phyloP scores from a whole-genome alignment of 2,329 filamentous ascomycete genomes.

The Aureobasidium mangrovei region DNA sequence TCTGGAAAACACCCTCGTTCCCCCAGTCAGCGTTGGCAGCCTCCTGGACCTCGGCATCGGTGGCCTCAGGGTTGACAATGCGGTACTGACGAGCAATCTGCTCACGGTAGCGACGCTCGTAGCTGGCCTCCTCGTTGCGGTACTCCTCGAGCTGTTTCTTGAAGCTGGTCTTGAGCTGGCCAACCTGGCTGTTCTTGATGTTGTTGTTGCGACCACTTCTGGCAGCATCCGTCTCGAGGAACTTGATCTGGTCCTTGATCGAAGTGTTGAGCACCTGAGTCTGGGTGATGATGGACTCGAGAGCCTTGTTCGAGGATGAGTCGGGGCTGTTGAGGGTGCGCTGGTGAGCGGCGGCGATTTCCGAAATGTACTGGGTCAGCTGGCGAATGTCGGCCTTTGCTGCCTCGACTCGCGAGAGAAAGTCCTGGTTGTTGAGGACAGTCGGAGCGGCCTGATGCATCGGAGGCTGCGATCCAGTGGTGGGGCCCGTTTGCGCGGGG shows the following conservation, averaged over 20 bases:
- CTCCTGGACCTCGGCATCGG: slow-evolving; percentile 60
- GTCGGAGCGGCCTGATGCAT: slow-evolving; percentile 31
- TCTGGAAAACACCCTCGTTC: slow-evolving; percentile 73
- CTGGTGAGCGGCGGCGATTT: slow-evolving; percentile 63
- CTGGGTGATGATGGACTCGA: slow-evolving; percentile 59
- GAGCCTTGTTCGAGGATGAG: slow-evolving; percentile 40
- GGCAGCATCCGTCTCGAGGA: slow-evolving; percentile 60
- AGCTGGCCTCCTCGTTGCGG: slow-evolving; percentile 61
- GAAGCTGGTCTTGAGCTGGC: slow-evolving; percentile 63
- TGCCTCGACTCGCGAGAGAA: slow-evolving; percentile 52
- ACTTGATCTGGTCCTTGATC: slow-evolving; percentile 72
- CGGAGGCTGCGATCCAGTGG: slow-evolving; percentile 16
- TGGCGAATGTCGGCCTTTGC: slow-evolving; percentile 59
- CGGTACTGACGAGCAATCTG: slow-evolving; percentile 73
- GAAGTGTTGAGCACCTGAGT: slow-evolving; percentile 65
- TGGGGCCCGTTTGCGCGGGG: background rate
- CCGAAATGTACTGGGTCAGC: slow-evolving; percentile 57
- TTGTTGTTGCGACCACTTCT: slow-evolving; percentile 52
- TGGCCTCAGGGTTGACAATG: slow-evolving; percentile 75
- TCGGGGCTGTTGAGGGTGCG: slow-evolving; percentile 61
- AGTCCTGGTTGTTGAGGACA: slow-evolving; percentile 49
- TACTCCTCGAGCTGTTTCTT: slow-evolving; percentile 63
- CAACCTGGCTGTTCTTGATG: slow-evolving; percentile 62
- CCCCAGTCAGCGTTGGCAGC: slow-evolving; percentile 65
- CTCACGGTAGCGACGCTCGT: slow-evolving; percentile 63